Base-by-base conservation (phyloP, 2,329 filamentous ascomycete genomes). In the Sporothrix globosa region DNA sequence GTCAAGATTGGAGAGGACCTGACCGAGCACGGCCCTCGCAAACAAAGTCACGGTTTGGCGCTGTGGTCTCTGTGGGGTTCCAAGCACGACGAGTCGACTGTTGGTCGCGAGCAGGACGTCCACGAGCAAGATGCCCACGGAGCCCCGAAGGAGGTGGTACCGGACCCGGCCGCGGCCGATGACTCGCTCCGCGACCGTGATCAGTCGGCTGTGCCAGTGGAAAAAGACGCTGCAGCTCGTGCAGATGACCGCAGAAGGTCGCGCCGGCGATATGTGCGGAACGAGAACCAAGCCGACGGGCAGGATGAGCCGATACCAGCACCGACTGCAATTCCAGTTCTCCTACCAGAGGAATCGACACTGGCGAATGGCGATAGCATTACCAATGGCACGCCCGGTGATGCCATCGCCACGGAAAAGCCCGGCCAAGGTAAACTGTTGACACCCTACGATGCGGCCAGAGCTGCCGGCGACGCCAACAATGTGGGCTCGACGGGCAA, bases 1-100 rank as follows among this genome's bases (percentile, higher is more conserved):
- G 85, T 90, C 71, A 85, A 83, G 73, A 81, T 81, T 48, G 79
- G 82, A 63, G 77, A 83, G 72, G 81, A 82, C 67, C 74, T 82
- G 74, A 78, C 83, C n/a, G 83, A 85, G 73, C 83, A 83, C 75
- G 85, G 85, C 77, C 34, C 63, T n/a, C 88, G 84, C 79, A 84
- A 81, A 44, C 75, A 73, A 21, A 93, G 91, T 74, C 87, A 91
- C 80, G 92, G 91, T 9, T 83, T 97, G 78, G 88, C 90, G 2
- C 82, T 97, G 74, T 98, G 95, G 95, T 91, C 89, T 66, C 83
- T 90, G 1, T 96, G 93, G 91, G 93, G 92, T 17, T 94, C 91
- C 60, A 96, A 92, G 77, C 93, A 97, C 77, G 96, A 98, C 77
- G 87, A 95, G 78, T 85, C 85, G 73, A 91, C 91, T 0, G 84